Conservation (phyloP, 176 grass and related monocot species). For the Bolboschoenus planiculmis region DNA sequence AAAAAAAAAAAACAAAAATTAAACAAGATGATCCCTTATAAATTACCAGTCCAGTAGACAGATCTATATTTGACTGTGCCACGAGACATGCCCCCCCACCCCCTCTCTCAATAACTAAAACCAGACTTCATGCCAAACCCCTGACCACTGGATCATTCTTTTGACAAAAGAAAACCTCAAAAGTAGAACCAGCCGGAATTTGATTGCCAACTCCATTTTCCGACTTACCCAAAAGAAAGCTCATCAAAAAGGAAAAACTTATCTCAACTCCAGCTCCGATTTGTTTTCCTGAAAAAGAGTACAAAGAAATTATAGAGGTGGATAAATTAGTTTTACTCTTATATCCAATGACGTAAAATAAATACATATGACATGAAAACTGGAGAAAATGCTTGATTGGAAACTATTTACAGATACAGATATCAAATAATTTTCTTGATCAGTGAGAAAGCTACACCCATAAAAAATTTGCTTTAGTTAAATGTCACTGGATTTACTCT, state of each 20-base stretch:
- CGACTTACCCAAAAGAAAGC: background rate
- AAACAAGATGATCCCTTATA: background rate
- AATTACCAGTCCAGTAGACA: background rate
- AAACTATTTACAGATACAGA: background rate
- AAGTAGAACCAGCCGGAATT: background rate
- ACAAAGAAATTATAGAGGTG: background rate
- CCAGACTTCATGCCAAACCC: background rate
- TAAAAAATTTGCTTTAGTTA: background rate
- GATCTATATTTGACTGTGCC: background rate
- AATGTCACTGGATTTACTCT: background rate
- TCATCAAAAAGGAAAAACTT: background rate
- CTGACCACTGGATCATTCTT: background rate
- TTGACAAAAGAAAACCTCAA: background rate
- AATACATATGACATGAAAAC: background rate
- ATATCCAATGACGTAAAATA: background rate
- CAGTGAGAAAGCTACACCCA: background rate
- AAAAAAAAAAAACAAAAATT: background rate
- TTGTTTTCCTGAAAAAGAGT: background rate
- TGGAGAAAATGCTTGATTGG: background rate
- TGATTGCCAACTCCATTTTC: background rate
- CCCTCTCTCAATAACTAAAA: background rate
- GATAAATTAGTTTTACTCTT: background rate
- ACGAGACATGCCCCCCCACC: background rate
- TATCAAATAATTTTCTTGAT: background rate
- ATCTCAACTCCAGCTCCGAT: background rate